Evolutionary conservation across 1,139 yeast species (phyloP), one percentile per base, ranked within the genome.

Genomic region (Suhomyces coccinellae): DNA sequence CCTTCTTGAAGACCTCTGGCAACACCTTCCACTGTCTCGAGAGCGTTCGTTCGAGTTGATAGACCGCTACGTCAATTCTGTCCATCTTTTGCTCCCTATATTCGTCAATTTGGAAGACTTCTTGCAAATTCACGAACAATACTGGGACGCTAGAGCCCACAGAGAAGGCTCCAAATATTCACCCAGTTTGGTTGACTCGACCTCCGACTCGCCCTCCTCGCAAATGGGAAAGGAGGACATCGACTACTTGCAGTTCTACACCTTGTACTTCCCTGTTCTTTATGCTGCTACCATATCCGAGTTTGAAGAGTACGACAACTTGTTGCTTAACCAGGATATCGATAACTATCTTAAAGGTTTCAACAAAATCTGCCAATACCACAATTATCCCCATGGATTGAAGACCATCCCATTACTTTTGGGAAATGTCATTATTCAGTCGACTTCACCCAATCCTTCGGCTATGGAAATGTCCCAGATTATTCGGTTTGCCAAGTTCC

Each of bases 381-480:
- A 74, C 51, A 76, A 78, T 49, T 79, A 75, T 52, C 83, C 83
- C 1, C 79, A 77, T 54, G 80, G 80, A 2, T 59, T 73, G 49
- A 76, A 78, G 38, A 65, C 76, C 5, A 69, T 73, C 22, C 74
- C 76, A 1, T 61, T 76, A 13, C 59, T 79, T 14, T 66, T 77
- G 33, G 80, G 81, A 17, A 75, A 77, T 47, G 82, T 78, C 2
- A 66, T 79, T 26, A 67, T 79, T 42, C 82, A 78, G 54, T 75
- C 80, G n/a, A 76, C 81, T 0, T 67, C 79, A 3, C 82, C 82
- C 15, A 78, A 78, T 48, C 83, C 83, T 3, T 75, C 80, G 6
- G 71, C 77, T 0, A 71, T 73, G 75, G 77, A 73, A 52, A 70
- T 73, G 77, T 68, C 77, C 3, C 75, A 71, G 43, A 71, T 74